Base-by-base conservation (phyloP, 2,329 filamentous ascomycete genomes). In the Scortechinia acanthostroma region DNA sequence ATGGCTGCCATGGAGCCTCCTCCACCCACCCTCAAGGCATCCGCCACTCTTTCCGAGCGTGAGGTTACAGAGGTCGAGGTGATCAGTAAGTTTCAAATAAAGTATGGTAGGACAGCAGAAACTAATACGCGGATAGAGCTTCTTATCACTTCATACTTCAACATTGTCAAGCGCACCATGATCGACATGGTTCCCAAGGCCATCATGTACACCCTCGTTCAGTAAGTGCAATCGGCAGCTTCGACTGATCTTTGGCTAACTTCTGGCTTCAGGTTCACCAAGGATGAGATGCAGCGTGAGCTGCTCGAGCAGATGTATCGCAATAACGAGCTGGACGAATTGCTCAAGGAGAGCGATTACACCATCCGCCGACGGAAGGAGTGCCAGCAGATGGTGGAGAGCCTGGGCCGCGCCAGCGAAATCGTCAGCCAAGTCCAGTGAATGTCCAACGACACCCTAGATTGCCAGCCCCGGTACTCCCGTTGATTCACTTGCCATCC, bases 181-280 rank as follows among this genome's bases (percentile, higher is more conserved):
- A 96, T 97, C 53, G 93, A 98, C 60, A 98, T 98, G 93, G 93
- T 98, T 4, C 93, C 93, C 54, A 98, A 98, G 71, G 93, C 93
- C 33, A 94, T 98, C 61, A 98, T 98, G 93, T 77, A 97, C 53
- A 96, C 79, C 55, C 85, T 98, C 42, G 93, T 98, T 44, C 84
- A 91, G 86, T 95, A 81, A 63, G 89, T 83, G 17, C 15, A 33
- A 33, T 2, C n/a, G n/a, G n/a, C n/a, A n/a, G n/a, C n/a, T n/a
- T n/a, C n/a, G n/a, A n/a, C n/a, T n/a, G n/a, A n/a, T n/a, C n/a
- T n/a, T n/a, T n/a, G n/a, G n/a, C n/a, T n/a, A n/a, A n/a, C n/a
- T n/a, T n/a, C n/a, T n/a, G n/a, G n/a, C n/a, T n/a, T 19, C 53
- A 95, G 89, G 59, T 88, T 84, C 64, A 95, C 91, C 55, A 97